Evolutionary conservation across 2,329 filamentous ascomycete species (phyloP).

Genomic region (Cladophialophora bantiana): DNA sequence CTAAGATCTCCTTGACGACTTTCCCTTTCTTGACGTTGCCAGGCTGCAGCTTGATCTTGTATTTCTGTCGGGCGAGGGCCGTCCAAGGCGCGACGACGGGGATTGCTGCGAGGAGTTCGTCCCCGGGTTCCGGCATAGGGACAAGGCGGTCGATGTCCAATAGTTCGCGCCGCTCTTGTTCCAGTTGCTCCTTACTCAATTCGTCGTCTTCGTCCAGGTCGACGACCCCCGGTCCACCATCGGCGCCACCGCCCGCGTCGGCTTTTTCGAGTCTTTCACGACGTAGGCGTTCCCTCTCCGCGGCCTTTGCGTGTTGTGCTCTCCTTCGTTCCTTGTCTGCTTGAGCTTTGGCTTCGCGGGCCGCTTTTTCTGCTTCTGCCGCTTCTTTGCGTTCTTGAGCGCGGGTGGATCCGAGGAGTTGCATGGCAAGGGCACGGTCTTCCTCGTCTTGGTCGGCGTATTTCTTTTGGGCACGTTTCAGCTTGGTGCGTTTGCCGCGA

Average conservation of each 20-base stretch:
- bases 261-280: constrained; percentile 74
- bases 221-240: neutral
- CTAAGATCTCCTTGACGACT: constrained; percentile 87
- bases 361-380: constrained; percentile 68
- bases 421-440: constrained; percentile 82
- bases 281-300: constrained; percentile 67
- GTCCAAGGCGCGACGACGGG: constrained; percentile 70
- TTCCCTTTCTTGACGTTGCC: constrained; percentile 92
- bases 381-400: constrained; percentile 73
- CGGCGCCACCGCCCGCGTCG: constrained; percentile 50
- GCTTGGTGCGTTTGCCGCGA: constrained; percentile 54
- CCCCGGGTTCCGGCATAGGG: constrained; percentile 77
- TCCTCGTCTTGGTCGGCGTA: constrained; percentile 96
- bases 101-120: constrained; percentile 71
- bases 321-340: constrained; percentile 76
- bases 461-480: constrained; percentile 67
- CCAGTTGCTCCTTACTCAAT: constrained; percentile 57
- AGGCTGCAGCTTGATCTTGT: constrained; percentile 93
- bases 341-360: constrained; percentile 74
- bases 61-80: constrained; percentile 76
- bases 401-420: constrained; percentile 76
- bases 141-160: constrained; percentile 73
- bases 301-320: constrained; percentile 79
- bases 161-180: constrained; percentile 54
- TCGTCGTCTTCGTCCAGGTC: constrained; percentile 64